phyloP scores from a whole-genome alignment of 2,329 filamentous ascomycete genomes.

The Fusarium beomiforme region DNA sequence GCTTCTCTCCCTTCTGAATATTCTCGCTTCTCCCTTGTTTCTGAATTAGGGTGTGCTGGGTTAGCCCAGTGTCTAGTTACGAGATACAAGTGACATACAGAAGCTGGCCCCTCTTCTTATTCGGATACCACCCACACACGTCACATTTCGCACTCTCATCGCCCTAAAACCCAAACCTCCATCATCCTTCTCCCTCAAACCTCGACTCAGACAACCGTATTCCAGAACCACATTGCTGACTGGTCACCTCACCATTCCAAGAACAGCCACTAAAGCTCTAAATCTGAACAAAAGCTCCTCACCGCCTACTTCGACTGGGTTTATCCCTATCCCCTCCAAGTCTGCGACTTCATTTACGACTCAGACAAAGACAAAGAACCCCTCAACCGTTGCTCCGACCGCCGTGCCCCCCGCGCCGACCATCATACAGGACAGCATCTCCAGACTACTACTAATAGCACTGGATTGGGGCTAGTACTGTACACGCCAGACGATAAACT shows the following conservation, averaged over 20 bases:
- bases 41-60: background rate
- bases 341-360: slow-evolving; percentile 14
- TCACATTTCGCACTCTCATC: slow-evolving; percentile 26
- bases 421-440: slow-evolving; percentile 22
- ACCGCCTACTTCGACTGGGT: slow-evolving; percentile 36
- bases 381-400: slow-evolving; percentile 23
- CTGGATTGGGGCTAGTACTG: slow-evolving; percentile 35
- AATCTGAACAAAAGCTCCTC: slow-evolving; percentile 35
- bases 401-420: slow-evolving; percentile 24
- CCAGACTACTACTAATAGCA: slow-evolving; percentile 32
- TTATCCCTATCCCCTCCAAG: slow-evolving; percentile 1
- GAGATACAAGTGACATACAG: slow-evolving; percentile 20
- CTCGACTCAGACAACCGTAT: slow-evolving; percentile 33
- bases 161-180: slow-evolving; percentile 19
- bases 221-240: slow-evolving; percentile 39
- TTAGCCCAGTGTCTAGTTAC: slow-evolving; percentile 20
- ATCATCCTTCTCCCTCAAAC: slow-evolving; percentile 33
- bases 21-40: background rate
- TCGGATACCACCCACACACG: slow-evolving; percentile 20
- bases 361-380: slow-evolving; percentile 25
- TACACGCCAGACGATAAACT: slow-evolving; percentile 28
- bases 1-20: background rate
- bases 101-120: slow-evolving; percentile 19
- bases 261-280: slow-evolving; percentile 41
- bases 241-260: slow-evolving; percentile 43